Evolutionary conservation across 2,329 filamentous ascomycete species (phyloP), one percentile per base, ranked within the genome.

Genomic region (Colletotrichum sp.): DNA sequence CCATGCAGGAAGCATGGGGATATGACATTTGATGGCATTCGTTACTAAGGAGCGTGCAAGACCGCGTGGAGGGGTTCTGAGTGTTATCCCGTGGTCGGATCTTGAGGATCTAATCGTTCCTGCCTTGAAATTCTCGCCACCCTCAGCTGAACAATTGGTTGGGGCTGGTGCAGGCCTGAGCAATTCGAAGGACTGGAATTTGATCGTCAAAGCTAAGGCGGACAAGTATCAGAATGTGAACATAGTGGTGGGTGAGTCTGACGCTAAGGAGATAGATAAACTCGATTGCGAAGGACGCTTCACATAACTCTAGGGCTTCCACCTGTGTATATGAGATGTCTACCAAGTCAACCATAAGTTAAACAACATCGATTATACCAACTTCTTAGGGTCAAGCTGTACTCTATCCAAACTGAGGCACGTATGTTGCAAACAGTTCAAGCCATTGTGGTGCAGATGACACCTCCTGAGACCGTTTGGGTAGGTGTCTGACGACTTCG

Each of bases 71-170:
- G 30, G 52, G 4, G 16, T 73, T 1, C 16, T 48, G 27, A 74
- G 70, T 9, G 25, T 74, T 13, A 34, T 65, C 12, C 56, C 74
- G 3, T 69, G 74, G 74, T 28, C 64, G 2, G 74, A 76, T 22
- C 18, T 76, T 13, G 64, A 76, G 22, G 74, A 68, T 7, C 30
- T 76, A 25, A 15, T 76, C 4, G 16, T 76, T 16, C 36, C 65
- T 2, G 70, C 39, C 8, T 34, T 76, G 5, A 56, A 32, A 5
- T 56, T 64, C 22, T 27, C 70, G 5, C 55, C 56, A 3, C 43
- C 70, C 3, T 12, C 15, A 3, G 62, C 58, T 3, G 25, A n/a
- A 1, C 64, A 60, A 4, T 30, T 76, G 39, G 15, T 22, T 3
- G 32, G 64, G 22, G 69, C 64, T 4, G 73, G 62, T 1, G 70